Percentiles rank a stretch among this genome's conserved stretches.
These are phyloP conservation scores for Acacia confusa DNA, from an alignment of 306 rosid species.

Conservation along the genomic window DNA sequence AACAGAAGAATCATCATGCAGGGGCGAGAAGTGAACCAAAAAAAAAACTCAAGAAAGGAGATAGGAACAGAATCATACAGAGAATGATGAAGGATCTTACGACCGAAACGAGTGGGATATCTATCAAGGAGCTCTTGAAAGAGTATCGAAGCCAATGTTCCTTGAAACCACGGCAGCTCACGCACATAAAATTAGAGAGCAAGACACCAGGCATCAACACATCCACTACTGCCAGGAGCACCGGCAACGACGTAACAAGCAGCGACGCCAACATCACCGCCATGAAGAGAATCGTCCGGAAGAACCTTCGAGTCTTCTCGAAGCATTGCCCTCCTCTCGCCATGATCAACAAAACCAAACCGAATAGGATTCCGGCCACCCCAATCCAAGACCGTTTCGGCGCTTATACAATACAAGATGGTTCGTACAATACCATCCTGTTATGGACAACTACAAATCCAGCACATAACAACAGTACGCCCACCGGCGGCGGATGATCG, in stretches of 20 bases:
- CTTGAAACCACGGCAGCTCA: conserved; percentile 65
- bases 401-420: not conserved
- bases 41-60: not conserved
- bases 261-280: conserved; percentile 81
- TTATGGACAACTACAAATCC: conserved; percentile 30
- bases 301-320: conserved; percentile 69
- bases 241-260: conserved; percentile 79
- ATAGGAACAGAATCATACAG: conserved; percentile 47
- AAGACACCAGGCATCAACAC: conserved; percentile 69
- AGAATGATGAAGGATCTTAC: conserved; percentile 77
- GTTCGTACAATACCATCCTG: not conserved
- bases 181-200: conserved; percentile 80
- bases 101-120: conserved; percentile 87
- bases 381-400: not conserved
- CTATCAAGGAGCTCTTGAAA: conserved; percentile 87
- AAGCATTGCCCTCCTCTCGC: conserved; percentile 74
- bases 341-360: conserved; percentile 39
- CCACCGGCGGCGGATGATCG: conserved; percentile 36
- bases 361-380: conserved; percentile 30
- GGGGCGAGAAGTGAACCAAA: not conserved
- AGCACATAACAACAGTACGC: conserved; percentile 11
- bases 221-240: conserved; percentile 76
- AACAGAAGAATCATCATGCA: not conserved
- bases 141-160: conserved; percentile 76
- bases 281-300: conserved; percentile 81